Evolutionary conservation across 202 grass and related monocot species (phyloP), one percentile per base, ranked within the genome.

Genomic region (Schoenoplectus triqueter): DNA sequence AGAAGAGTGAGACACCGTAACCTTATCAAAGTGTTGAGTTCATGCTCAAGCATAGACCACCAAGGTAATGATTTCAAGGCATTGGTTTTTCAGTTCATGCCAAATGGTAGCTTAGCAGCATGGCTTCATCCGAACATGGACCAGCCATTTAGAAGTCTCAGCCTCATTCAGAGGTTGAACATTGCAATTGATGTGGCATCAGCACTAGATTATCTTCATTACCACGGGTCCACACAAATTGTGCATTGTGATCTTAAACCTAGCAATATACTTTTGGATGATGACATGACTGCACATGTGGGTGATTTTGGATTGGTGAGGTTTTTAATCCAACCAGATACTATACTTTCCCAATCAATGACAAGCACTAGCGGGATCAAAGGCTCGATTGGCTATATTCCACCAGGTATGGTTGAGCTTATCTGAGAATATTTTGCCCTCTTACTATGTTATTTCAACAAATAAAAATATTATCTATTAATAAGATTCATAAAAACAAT

Each of bases 241-340:
- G 80, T 90, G 50, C 91, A 92, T 42, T 88, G 80, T 64, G 91
- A 93, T 69, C 44, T 93, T 3, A 93, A 92, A 66, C 91, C 91
- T 6, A 88, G 88, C 86, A 92, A 92, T 84, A 42, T 92, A 57
- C 91, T 88, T 80, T 82, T 93, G 0, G 91, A 90, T 68, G 74
- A 88, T 57, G 57, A 86, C 4, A 88, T 88, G 79, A 49, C 7
- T 3, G 90, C 90, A 1, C 66, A 52, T 78, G 81, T 92, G 6
- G 59, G 68, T 21, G 90, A 92, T 51, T 92, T 92, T 70, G 90
- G 76, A 1, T 78, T 92, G 6, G 70, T 82, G 70, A 83, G 81
- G 2, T 84, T 92, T 66, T 2, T 85, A 0, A 21, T 41, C 40
- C 40, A 3, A 42, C 18, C 73, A 2, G 1, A 62, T 55, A 45